phyloP scores from a whole-genome alignment of 2,329 filamentous ascomycete species.

The Cercospora brassicicola region DNA sequence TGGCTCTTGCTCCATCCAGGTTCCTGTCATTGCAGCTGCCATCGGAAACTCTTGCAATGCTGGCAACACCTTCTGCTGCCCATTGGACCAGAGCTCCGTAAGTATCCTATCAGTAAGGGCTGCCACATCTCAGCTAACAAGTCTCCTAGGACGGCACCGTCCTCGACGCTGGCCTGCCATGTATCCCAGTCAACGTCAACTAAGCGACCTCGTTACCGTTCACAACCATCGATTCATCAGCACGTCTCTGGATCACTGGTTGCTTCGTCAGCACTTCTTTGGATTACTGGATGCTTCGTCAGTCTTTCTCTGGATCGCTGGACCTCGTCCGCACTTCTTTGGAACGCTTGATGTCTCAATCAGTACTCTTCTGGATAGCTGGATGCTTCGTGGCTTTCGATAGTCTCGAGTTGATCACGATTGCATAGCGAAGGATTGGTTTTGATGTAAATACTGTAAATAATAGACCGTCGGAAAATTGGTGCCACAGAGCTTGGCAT shows the following conservation, averaged over 20 bases:
- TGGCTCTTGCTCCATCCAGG: slow-evolving; percentile 21
- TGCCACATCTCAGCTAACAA: not conserved
- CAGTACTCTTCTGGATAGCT: not conserved
- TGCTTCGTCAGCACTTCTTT: not conserved
- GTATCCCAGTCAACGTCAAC: slow-evolving; percentile 5
- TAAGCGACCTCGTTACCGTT: not conserved
- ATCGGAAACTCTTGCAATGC: slow-evolving; percentile 15
- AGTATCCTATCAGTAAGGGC: not conserved
- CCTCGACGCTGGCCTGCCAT: slow-evolving; percentile 6
- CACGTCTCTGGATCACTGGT: not conserved
- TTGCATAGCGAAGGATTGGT: not conserved
- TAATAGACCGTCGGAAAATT: slow-evolving; percentile 7
- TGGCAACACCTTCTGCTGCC: slow-evolving; percentile 26
- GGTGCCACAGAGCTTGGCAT: not conserved
- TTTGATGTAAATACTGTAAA: slow-evolving; percentile 1
- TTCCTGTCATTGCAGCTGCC: slow-evolving; percentile 3
- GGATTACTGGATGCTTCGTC: not conserved
- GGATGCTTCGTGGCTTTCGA: not conserved
- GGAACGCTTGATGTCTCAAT: not conserved
- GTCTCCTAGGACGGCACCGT: not conserved
- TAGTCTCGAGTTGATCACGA: slow-evolving; percentile 1
- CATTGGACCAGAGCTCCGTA: slow-evolving; percentile 16
- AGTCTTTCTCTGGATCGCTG: not conserved
- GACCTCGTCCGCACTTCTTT: not conserved
- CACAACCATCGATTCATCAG: not conserved